Base-by-base conservation (phyloP, 2,329 filamentous ascomycete genomes). In the Pseudogymnoascus sp. region DNA sequence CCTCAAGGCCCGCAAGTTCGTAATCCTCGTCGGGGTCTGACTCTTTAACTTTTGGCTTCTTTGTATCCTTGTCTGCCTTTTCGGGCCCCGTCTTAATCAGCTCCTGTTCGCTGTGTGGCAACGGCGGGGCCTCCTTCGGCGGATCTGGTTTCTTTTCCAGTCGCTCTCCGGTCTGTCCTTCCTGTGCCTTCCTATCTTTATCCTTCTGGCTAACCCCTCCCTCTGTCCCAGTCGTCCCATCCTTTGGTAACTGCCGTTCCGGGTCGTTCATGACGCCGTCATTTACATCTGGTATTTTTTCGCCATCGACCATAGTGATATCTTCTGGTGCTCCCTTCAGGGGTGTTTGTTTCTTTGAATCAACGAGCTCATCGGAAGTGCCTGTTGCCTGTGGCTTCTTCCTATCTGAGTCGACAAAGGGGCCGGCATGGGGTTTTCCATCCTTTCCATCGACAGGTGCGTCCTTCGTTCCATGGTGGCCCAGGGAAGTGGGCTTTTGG, bases 201-300 rank as follows among this genome's bases (percentile, higher is more conserved):
- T 87, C 86, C 76, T 96, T 96, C 73, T 93, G 89, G 26, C 88
- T 91, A 44, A 97, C 90, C 61, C 93, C 93, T 11, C 92, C 93
- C 72, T 93, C 90, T 1, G 90, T 96, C 40, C 93, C 93, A 3
- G 89, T 90, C 1, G 91, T 96, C 56, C 93, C 93, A 73, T 92
- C 83, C 73, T 92, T 93, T 4, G 93, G 91, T 42, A 84, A 82
- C 38, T 83, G 77, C 68, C 91, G 82, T 72, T 89, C 83, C 67
- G 88, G 90, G 75, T 97, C 93, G 72, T 96, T 90, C 93, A 97
- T 97, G 64, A 97, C 91, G 42, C 93, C 91, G 73, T 96, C 86
- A 68, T 88, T 87, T 65, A 78, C 79, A 67, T 85, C 79, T 29
- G 85, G 84, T 21, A 88, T 85, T 74, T 81, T 83, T 71, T 82